Conservation (phyloP, 352 stramenopile species). For the Globisporangium rhizosaccharum region DNA sequence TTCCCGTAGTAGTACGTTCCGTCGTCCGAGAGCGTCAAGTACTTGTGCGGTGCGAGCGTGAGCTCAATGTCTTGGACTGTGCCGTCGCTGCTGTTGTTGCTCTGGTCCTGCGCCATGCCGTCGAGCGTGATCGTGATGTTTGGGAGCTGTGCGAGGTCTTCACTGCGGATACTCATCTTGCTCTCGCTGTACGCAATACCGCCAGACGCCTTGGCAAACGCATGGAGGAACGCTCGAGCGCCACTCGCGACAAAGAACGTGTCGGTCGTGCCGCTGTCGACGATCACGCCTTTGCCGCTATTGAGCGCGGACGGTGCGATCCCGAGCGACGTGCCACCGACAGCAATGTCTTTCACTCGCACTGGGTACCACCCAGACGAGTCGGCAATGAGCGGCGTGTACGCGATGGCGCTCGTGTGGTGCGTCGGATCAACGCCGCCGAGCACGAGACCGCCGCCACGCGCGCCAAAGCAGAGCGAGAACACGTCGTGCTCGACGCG, state of each 20-base stretch:
- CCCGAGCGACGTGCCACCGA: constrained; percentile 52
- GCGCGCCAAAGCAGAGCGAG: constrained; percentile 69
- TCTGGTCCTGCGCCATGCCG: constrained; percentile 16
- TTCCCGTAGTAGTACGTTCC: constrained; percentile 51
- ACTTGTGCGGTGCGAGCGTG: constrained; percentile 55
- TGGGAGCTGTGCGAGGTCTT: constrained; percentile 41
- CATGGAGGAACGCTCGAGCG: constrained; percentile 42
- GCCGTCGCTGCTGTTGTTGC: constrained; percentile 9
- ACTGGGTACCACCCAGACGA: constrained; percentile 72
- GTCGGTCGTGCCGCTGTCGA: constrained; percentile 84
- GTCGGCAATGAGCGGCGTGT: constrained; percentile 50
- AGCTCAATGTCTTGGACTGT: constrained; percentile 48
- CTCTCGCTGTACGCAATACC: constrained; percentile 54
- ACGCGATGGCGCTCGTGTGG: constrained; percentile 53
- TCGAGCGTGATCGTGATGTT: constrained; percentile 64
- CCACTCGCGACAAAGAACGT: constrained; percentile 65
- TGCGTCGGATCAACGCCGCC: constrained; percentile 75
- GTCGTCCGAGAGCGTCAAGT: constrained; percentile 48
- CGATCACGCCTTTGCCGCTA: constrained; percentile 72
- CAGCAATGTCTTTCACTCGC: constrained; percentile 67
- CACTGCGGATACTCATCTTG: constrained; percentile 34
- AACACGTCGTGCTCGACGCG: constrained; percentile 65
- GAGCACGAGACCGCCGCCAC: constrained; percentile 71
- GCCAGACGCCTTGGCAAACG: constrained; percentile 37
- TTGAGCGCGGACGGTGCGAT: constrained; percentile 41